phyloP scores from a whole-genome alignment of 352 stramenopile species.

The Peronospora destructor region DNA sequence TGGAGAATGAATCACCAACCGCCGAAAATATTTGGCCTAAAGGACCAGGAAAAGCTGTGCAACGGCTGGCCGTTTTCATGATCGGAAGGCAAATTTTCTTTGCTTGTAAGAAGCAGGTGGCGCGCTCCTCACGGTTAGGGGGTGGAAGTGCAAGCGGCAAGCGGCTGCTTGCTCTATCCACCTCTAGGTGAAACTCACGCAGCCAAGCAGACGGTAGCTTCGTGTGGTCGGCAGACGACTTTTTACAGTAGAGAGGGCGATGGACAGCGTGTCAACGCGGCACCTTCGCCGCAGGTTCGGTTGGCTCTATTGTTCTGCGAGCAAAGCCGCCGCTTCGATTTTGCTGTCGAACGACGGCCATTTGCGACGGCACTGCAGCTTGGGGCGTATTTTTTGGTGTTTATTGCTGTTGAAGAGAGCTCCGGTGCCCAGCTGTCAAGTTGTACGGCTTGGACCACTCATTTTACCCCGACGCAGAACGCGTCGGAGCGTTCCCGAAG shows the following conservation, averaged over 20 bases:
- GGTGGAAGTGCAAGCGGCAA: conserved; percentile 17
- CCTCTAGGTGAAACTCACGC: conserved; percentile 9
- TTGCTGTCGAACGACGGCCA: conserved; percentile 18
- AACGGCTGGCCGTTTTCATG: conserved; percentile 24
- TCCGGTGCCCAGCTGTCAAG: conserved; percentile 15
- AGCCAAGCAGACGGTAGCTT: conserved; percentile 14
- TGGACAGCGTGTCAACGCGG: conserved; percentile 4
- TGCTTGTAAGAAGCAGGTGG: conserved; percentile 20
- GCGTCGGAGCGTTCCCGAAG: conserved; percentile 22
- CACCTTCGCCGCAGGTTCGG: conserved; percentile 6
- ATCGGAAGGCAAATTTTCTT: conserved; percentile 10
- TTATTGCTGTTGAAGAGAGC: background rate
- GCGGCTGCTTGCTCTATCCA: conserved; percentile 18
- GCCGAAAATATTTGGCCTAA: background rate
- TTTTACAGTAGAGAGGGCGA: background rate
- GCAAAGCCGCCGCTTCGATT: background rate
- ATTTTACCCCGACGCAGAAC: conserved; percentile 17
- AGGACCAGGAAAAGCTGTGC: conserved; percentile 3
- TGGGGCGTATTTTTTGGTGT: background rate
- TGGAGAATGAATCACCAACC: conserved; percentile 26
- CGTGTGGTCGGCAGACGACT: conserved; percentile 6
- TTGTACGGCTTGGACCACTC: conserved; percentile 11
- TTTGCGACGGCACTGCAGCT: conserved; percentile 7
- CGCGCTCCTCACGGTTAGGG: conserved; percentile 3
- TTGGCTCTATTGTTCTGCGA: conserved; percentile 17